Evolutionary conservation across 805 yeast genomes (phyloP), one percentile per base, ranked within the genome.

Genomic region (Candida methanosorbosa): DNA sequence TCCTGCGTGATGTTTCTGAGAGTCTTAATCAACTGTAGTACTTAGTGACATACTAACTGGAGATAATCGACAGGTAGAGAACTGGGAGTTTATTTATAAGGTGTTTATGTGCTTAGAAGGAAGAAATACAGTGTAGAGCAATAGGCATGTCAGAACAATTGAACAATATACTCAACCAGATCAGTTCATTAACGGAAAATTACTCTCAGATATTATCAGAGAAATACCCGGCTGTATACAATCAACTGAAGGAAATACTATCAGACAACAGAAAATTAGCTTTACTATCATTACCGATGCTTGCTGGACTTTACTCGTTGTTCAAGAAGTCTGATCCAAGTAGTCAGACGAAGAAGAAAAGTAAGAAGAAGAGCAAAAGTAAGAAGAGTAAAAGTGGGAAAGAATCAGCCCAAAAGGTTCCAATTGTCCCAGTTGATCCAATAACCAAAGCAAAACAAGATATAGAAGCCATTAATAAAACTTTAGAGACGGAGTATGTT

Each of bases 231-330:
- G 23, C 18, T 11, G 22, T n/a, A 13, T 28, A 18, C 16, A 16
- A 28, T 4, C 20, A 28, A 18, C 6, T 28, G 4, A 8, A 19
- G 15, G 6, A 8, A n/a, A 5, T 11, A 5, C 9, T 18, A 4
- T n/a, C 21, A 18, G 23, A 28, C 3, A 23, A 28, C 14, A 11
- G 13, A 15, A 82, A 50, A n/a, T 87, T 66, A 54, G 96, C 70
- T 67, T 95, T 75, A 66, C 95, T 74, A 52, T 90, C 97, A 29
- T 59, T 21, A 8, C 8, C 23, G 11, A 8, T 21, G 11, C 8
- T 21, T 21, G 23, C 23, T 21, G 23, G 23, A 11, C 23, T 21
- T 21, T 8, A 11, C 11, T 11, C 11, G 23, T 21, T 11, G 11
- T 17, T 22, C 14, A 18, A 20, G 26, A 21, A 21, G 33, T 8